Evolutionary conservation across 192 early-diverging fungal species (phyloP), one percentile per base, ranked within the genome.

Genomic region (Diversispora eburnea): DNA sequence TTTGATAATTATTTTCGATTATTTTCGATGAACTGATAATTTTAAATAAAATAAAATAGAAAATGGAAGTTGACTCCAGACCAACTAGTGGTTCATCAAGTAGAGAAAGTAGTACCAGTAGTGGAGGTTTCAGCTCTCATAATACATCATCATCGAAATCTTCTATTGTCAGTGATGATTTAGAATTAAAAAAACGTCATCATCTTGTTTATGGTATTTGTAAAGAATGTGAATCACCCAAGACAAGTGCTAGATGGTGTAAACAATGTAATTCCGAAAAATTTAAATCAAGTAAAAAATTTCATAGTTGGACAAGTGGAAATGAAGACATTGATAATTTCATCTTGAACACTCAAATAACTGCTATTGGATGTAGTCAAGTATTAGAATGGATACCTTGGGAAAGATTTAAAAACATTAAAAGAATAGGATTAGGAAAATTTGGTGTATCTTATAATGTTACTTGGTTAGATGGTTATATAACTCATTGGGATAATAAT

Each of bases 301-400:
- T 64, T 43, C 7, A 33, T 19, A 54, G 12, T 13, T 73, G 72
- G 72, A 64, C 25, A 4, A 73, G 72, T 55, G 61, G 61, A 13
- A 64, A 61, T 51, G 48, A 73, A 54, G 59, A 51, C 17, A 55
- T 73, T 55, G 61, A 73, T 52, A 42, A 54, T 41, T 62, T 64
- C 49, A 73, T 73, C 19, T 61, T 15, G 4, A 45, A 9, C 5
- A 12, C 46, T 15, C 72, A 73, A 73, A 20, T 62, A 12, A 42
- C 20, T 39, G 72, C 72, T 22, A 48, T 25, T 22, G 33, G 22
- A 54, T 54, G n/a, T 54, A 48, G n/a, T 39, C 25, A 51, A 55
- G 33, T 73, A 19, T 20, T 73, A 13, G 72, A 73, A 64, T 73
- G 72, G 72, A 73, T 73, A 43, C 61, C 72, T 45, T 62, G 46